Evolutionary conservation across 73 alveolate genomes (phyloP), one percentile per base, ranked within the genome.

Genomic region (Tetrahymena malaccensis): DNA sequence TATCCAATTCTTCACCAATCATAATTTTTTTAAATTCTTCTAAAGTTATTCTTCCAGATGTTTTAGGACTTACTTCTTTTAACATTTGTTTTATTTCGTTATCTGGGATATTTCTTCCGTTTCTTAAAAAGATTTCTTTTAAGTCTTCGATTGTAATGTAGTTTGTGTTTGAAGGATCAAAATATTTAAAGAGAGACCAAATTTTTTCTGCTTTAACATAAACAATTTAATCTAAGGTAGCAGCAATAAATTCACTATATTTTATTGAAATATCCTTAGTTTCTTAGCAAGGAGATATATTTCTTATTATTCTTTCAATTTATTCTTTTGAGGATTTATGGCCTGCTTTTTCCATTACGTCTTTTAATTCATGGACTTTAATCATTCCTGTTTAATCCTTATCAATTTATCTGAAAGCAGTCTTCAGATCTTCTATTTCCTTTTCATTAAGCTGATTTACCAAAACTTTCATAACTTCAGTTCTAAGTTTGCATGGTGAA

Each of bases 361-460:
- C 96, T 94, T 96, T 96, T 56, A 99, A 97, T 96, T 99, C 99
- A 1, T 96, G 85, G 25, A 97, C 97, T 44, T 97, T 97, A 25
- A 99, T 97, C 95, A 96, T 85, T 40, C 99, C 99, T 70, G 99
- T 98, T 95, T 98, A 97, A 96, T 99, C 97, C 43, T 84, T 96
- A 95, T 99, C 99, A 84, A 99, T 96, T 55, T 98, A 97, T 96
- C 96, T 97, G 97, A 98, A 99, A 44, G 98, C 97, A 83, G 97
- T 97, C 95, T 98, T 96, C 70, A 98, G 97, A 57, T 97, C 96
- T 50, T 97, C 98, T 19, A 99, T 93, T 94, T 98, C 99, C 34
- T 96, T 98, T 83, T 97, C 99, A 34, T 96, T 97, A 3, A 97
- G 44, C 94, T 96, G 85, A 55, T 95, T 97, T 9, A 98, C 96